Conservation (phyloP, 257 asterid genomes). For the Eustoma russellianum region DNA sequence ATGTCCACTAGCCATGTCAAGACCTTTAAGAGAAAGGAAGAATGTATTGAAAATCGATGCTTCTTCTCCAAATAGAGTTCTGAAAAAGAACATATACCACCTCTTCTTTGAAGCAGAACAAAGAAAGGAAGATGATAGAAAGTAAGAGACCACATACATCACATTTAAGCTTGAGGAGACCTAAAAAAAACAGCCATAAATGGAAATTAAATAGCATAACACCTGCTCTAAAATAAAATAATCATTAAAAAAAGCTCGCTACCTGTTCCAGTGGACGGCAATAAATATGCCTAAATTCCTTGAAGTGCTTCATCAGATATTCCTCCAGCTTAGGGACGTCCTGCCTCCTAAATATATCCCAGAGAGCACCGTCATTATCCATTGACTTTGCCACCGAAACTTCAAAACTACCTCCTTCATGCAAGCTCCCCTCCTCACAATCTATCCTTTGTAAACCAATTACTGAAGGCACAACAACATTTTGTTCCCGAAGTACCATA, state of each 20-base stretch:
- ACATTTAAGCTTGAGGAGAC: no score
- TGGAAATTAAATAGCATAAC: no score
- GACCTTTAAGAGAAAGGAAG: no score
- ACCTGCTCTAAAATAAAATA: background rate
- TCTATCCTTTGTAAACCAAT: constrained; percentile 12
- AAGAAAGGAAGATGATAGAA: no score
- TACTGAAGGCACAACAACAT: background rate
- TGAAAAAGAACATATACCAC: no score
- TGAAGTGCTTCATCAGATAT: constrained; percentile 35
- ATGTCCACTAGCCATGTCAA: no score
- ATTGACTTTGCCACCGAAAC: background rate
- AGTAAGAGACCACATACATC: no score
- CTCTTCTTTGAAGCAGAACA: no score
- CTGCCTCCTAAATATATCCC: constrained; percentile 92
- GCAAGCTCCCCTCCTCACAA: constrained; percentile 1
- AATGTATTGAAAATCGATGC: no score
- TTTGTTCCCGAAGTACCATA: background rate
- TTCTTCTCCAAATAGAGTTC: no score
- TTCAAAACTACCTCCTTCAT: background rate
- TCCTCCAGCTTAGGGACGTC: constrained; percentile 67
- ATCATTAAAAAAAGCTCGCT: background rate
- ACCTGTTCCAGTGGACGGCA: constrained; percentile 55
- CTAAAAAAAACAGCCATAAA: no score
- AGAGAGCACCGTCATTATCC: constrained; percentile 61
- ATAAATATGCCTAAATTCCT: constrained; percentile 32